A percentile compares a stretch with the other conserved stretches of the same genome.
These are phyloP conservation scores for Calocybe cyanea DNA, from an alignment of 768 basidiomycete species.

Conservation along the genomic window DNA sequence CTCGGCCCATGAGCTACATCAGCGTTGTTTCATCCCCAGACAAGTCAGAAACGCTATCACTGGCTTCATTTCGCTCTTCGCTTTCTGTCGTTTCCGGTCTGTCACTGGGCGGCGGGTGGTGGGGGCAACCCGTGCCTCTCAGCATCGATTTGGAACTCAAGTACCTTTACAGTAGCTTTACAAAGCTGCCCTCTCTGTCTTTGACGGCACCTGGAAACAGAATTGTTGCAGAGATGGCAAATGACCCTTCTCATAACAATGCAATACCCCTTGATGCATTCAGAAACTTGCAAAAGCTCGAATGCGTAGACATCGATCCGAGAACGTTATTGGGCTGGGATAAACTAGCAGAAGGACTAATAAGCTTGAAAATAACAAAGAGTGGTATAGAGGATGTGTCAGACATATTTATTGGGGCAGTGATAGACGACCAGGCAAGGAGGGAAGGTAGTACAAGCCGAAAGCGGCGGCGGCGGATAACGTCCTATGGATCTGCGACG, in stretches of 20 bases:
- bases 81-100: slow-evolving; percentile 72
- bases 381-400: slow-evolving; percentile 81
- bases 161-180: slow-evolving; percentile 87
- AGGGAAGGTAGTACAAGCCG: slow-evolving; percentile 52
- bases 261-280: slow-evolving; percentile 81
- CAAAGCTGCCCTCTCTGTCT: slow-evolving; percentile 77
- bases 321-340: slow-evolving; percentile 83
- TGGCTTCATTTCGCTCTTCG: slow-evolving; percentile 73
- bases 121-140: slow-evolving; percentile 55
- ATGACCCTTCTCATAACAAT: slow-evolving; percentile 67
- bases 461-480: slow-evolving; percentile 42
- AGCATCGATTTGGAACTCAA: slow-evolving; percentile 72
- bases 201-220: slow-evolving; percentile 63
- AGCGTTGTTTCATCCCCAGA: slow-evolving; percentile 51
- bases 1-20: slow-evolving; percentile 73
- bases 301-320: slow-evolving; percentile 80
- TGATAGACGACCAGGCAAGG: slow-evolving; percentile 72
- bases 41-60: slow-evolving; percentile 71
- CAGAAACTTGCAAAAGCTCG: slow-evolving; percentile 77
- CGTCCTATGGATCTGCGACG: slow-evolving; percentile 29
- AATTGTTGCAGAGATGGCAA: slow-evolving; percentile 62
- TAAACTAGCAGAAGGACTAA: slow-evolving; percentile 61
- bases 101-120: slow-evolving; percentile 74
- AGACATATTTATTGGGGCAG: slow-evolving; percentile 72
- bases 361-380: slow-evolving; percentile 70